Conservation (phyloP, 169 alveolate genomes). For the Sarcocystis neurona region DNA sequence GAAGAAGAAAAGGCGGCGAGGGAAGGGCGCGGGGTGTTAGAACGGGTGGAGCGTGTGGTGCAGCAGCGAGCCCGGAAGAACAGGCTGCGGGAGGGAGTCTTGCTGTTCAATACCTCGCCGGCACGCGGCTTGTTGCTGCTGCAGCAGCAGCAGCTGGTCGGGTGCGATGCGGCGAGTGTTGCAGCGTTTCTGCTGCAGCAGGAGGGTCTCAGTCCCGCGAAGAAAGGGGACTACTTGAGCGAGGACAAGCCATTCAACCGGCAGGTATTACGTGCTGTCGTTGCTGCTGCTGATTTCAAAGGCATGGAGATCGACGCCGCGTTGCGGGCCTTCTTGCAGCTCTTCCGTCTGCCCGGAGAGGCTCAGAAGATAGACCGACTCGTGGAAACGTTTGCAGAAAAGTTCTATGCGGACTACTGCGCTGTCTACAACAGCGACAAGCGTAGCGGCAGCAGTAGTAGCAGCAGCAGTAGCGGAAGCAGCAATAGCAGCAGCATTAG, state of each 20-base stretch:
- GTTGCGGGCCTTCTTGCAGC: conserved; percentile 80
- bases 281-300: conserved; percentile 68
- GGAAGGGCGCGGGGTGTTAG: no score
- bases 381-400: conserved; percentile 87
- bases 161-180: conserved; percentile 17
- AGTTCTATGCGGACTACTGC: conserved; percentile 83
- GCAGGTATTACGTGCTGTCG: conserved; percentile 47
- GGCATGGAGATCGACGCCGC: conserved; percentile 80
- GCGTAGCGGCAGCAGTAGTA: background rate
- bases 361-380: conserved; percentile 92
- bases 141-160: background rate
- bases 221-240: conserved; percentile 64
- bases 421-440: conserved; percentile 32
- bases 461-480: background rate
- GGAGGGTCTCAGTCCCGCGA: conserved; percentile 57
- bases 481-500: background rate
- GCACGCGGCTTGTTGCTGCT: conserved; percentile 48
- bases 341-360: conserved; percentile 93
- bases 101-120: conserved; percentile 60
- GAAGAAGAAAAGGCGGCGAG: no score
- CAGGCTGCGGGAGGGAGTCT: conserved; percentile 25
- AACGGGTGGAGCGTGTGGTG: background rate
- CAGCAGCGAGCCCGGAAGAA: conserved; percentile 14
- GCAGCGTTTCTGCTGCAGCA: conserved; percentile 50
- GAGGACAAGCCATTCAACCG: conserved; percentile 38